phyloP scores from a whole-genome alignment of 306 rosid genomes.

The Hippophae gyantsensis region DNA sequence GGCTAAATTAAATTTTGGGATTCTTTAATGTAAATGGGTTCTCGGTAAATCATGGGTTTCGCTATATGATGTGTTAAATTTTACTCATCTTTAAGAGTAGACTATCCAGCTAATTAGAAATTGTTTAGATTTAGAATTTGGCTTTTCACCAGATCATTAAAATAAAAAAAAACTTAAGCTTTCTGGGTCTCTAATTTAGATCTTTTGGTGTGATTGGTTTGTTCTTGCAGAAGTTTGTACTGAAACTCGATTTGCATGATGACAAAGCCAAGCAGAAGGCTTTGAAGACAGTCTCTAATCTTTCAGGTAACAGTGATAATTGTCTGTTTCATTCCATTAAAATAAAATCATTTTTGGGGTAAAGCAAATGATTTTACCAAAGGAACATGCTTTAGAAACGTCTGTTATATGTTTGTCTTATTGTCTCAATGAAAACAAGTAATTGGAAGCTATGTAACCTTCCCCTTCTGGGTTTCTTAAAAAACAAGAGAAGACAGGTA shows the following conservation, averaged over 20 bases:
- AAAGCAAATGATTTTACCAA: not conserved
- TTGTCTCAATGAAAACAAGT: no score
- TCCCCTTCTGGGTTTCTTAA: no score
- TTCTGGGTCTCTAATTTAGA: constrained; percentile 13
- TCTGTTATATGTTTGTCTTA: no score
- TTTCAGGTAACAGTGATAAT: constrained; percentile 47
- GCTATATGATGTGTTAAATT: not conserved
- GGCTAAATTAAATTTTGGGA: constrained; percentile 11
- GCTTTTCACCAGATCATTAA: not conserved
- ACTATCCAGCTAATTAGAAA: not conserved
- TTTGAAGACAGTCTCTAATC: constrained; percentile 66
- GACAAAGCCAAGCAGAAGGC: constrained; percentile 89
- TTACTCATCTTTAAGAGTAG: constrained; percentile 2
- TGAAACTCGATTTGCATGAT: constrained; percentile 69
- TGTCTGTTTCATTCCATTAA: not conserved
- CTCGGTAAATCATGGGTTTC: not conserved
- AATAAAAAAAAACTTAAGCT: not conserved
- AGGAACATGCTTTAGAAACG: no score
- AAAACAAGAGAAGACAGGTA: no score
- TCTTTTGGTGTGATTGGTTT: constrained; percentile 16
- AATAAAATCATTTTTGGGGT: not conserved
- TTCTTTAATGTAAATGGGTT: constrained; percentile 1
- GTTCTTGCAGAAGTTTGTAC: constrained; percentile 56
- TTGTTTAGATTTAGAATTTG: not conserved
- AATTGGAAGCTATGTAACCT: no score